Evolutionary conservation across 139 green algal species (phyloP).

Genomic region (Coelastrella sp.): DNA sequence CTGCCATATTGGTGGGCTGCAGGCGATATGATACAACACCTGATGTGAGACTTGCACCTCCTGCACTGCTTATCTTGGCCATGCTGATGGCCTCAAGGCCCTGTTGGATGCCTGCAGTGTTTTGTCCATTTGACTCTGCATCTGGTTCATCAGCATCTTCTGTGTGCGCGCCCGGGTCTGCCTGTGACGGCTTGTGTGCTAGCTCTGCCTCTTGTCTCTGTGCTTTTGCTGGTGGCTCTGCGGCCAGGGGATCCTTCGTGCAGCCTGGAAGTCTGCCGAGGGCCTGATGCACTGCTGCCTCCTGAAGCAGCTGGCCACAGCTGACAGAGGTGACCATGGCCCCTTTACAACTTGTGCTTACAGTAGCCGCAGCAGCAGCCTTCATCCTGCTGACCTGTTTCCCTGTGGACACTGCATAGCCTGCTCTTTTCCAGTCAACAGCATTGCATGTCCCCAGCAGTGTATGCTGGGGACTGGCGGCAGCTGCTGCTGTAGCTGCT

Average conservation of each 20-base stretch:
- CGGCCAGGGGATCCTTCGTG: background rate
- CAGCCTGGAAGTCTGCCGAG: background rate
- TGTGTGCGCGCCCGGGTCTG: background rate
- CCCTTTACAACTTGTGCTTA: background rate
- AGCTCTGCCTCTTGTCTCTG: background rate
- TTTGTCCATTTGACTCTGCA: too few relatives aligned
- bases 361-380: background rate
- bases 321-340: background rate
- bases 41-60: background rate
- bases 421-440: background rate
- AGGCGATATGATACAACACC: constrained; percentile 5
- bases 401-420: background rate
- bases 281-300: background rate
- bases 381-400: background rate
- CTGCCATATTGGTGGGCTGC: background rate
- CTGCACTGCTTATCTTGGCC: background rate
- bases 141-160: background rate
- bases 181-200: background rate
- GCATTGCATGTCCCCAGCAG: background rate
- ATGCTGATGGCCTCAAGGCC: background rate
- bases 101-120: too few relatives aligned
- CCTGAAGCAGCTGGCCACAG: constrained; percentile 30
- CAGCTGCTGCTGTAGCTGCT: constrained; percentile 5
- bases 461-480: background rate
- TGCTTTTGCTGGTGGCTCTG: background rate